Percentiles rank a stretch among this genome's conserved stretches.
These are phyloP conservation scores for Suillus decipiens DNA, from an alignment of 768 basidiomycete genomes.

Conservation along the genomic window DNA sequence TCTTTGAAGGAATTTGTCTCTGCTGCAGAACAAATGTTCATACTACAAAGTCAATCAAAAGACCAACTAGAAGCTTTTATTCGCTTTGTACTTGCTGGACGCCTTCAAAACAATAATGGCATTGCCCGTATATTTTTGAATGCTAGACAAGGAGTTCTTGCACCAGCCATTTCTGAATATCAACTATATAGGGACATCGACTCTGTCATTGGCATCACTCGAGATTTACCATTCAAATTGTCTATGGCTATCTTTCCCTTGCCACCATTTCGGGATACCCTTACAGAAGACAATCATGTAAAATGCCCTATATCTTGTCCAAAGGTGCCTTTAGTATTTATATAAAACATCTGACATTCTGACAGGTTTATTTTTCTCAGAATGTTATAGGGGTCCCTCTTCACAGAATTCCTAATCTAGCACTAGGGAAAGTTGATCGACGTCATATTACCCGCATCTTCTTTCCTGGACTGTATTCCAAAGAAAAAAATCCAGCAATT, in stretches of 20 bases:
- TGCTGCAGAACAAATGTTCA: no score
- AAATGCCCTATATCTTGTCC: neutral
- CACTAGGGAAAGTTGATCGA: constrained; percentile 9
- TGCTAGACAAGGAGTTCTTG: neutral
- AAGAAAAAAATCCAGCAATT: neutral
- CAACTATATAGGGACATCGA: neutral
- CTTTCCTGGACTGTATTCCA: constrained; percentile 8
- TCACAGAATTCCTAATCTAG: constrained; percentile 10
- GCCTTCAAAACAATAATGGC: neutral
- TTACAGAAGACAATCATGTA: neutral
- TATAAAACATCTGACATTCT: neutral
- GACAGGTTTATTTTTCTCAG: rapidly evolving
- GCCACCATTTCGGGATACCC: neutral
- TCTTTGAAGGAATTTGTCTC: neutral
- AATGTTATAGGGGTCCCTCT: neutral
- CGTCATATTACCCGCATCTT: constrained; percentile 1
- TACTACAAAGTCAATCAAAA: no score
- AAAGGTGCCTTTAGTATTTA: neutral
- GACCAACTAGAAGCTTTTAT: neutral
- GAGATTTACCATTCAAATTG: neutral
- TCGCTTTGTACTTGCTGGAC: neutral
- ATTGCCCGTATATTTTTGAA: neutral
- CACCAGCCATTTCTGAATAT: neutral
- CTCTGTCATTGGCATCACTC: no score
- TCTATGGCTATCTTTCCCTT: neutral